Percentiles rank a stretch among this genome's conserved stretches.
phyloP scores from a whole-genome alignment of 192 early-diverging fungal species.

The Umbelopsis vinacea region DNA sequence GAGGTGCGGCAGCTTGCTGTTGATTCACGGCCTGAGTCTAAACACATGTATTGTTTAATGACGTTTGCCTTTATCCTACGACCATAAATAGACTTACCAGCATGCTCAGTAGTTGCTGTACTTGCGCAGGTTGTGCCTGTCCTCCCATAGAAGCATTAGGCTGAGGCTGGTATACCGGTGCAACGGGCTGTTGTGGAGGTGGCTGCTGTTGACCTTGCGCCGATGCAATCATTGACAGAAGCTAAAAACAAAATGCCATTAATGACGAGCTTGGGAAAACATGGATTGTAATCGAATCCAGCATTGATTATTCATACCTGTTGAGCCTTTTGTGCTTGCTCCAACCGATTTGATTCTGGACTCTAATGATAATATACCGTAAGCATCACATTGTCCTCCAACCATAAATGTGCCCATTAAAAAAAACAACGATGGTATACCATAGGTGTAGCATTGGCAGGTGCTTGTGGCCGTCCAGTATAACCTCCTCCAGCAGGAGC shows the following conservation, averaged over 20 bases:
- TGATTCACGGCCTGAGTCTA: conserved; percentile 14
- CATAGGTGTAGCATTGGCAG: background rate
- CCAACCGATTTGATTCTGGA: conserved; percentile 23
- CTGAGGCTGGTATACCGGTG: conserved; percentile 2
- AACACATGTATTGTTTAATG: background rate
- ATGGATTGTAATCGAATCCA: too few species aligned
- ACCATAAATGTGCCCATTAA: background rate
- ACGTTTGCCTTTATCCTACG: background rate
- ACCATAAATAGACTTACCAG: background rate
- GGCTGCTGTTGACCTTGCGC: conserved; percentile 12
- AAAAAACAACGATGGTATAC: background rate
- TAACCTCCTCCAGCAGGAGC: background rate
- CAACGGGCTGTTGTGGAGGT: background rate
- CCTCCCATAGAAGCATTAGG: background rate
- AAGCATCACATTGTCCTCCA: background rate
- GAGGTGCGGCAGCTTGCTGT: background rate
- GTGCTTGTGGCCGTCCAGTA: background rate
- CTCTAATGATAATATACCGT: background rate
- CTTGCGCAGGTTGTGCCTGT: conserved; percentile 20
- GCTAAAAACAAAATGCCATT: conserved; percentile 1
- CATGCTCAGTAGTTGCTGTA: conserved; percentile 29
- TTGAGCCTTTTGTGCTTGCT: conserved; percentile 40
- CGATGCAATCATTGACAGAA: conserved; percentile 31
- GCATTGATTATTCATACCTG: background rate
- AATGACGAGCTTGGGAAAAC: too few species aligned